phyloP scores from a whole-genome alignment of 2,329 filamentous ascomycete species.

The Eutypella sp. region DNA sequence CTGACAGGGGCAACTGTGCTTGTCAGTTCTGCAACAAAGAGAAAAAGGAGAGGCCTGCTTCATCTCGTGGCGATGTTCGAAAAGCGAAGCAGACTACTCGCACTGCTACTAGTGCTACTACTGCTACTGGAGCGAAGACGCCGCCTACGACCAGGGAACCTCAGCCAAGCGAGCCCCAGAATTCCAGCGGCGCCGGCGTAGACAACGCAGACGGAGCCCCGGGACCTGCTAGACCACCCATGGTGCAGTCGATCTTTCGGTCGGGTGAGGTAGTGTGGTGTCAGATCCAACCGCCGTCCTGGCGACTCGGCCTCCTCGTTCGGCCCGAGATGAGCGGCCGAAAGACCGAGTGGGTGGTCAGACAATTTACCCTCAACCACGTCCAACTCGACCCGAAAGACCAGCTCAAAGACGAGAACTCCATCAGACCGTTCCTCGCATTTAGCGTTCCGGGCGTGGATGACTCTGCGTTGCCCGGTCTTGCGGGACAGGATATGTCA shows the following conservation, averaged over 20 bases:
- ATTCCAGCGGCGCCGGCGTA: not conserved
- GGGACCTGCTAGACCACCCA: conserved; percentile 12
- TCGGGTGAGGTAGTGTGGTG: conserved; percentile 48
- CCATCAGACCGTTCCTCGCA: conserved; percentile 46
- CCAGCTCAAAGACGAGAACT: conserved; percentile 33
- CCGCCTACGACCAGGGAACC: no score
- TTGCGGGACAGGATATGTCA: conserved; percentile 36
- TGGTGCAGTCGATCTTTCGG: conserved; percentile 35
- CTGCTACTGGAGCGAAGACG: no score
- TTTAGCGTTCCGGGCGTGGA: conserved; percentile 46
- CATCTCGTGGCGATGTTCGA: no score
- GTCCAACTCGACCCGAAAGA: conserved; percentile 35
- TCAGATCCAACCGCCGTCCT: conserved; percentile 39
- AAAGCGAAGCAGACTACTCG: no score
- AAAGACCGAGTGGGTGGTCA: no score
- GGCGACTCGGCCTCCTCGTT: conserved; percentile 44
- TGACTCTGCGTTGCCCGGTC: conserved; percentile 25
- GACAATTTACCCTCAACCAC: conserved; percentile 30
- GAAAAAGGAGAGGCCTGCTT: no score
- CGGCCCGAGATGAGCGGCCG: no score
- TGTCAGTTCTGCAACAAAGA: no score
- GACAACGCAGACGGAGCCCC: conserved; percentile 3
- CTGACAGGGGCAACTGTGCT: no score
- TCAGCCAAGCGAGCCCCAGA: no score
- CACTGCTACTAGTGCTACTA: no score